Conservation (phyloP, 2,329 filamentous ascomycete genomes). For the Venturia carpophila region DNA sequence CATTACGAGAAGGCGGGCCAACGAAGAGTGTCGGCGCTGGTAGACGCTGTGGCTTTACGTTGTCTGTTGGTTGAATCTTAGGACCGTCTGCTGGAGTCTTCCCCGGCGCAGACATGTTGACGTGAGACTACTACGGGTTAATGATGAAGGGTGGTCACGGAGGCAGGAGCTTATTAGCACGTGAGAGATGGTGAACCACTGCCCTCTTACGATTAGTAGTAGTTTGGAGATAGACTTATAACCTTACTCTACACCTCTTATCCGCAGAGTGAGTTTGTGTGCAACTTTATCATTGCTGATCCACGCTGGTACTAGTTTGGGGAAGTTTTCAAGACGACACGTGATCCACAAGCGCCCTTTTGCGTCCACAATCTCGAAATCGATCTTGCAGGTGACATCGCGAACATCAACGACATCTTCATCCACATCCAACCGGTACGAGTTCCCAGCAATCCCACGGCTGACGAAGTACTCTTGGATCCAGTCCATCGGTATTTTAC, state of each 20-base stretch:
- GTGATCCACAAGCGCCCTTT: background rate
- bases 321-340: background rate
- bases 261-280: too few relatives aligned
- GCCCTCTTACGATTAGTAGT: too few relatives aligned
- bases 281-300: too few relatives aligned
- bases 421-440: slow-evolving; percentile 16
- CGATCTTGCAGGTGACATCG: background rate
- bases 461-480: background rate
- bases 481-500: background rate
- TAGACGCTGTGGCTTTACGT: slow-evolving; percentile 35
- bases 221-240: too few relatives aligned
- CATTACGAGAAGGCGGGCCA: slow-evolving; percentile 69
- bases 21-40: slow-evolving; percentile 73
- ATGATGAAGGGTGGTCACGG: background rate
- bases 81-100: slow-evolving; percentile 26
- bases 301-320: too few relatives aligned
- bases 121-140: slow-evolving; percentile 10
- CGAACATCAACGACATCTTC: slow-evolving; percentile 11
- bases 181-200: background rate
- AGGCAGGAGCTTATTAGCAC: background rate
- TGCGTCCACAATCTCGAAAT: slow-evolving; percentile 2
- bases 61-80: slow-evolving; percentile 28
- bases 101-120: slow-evolving; percentile 12
- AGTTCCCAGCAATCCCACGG: background rate
- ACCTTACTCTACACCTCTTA: too few relatives aligned